Evolutionary conservation across 495 filamentous ascomycete genomes (phyloP), one percentile per base, ranked within the genome.

Genomic region (Penicillium soppii): DNA sequence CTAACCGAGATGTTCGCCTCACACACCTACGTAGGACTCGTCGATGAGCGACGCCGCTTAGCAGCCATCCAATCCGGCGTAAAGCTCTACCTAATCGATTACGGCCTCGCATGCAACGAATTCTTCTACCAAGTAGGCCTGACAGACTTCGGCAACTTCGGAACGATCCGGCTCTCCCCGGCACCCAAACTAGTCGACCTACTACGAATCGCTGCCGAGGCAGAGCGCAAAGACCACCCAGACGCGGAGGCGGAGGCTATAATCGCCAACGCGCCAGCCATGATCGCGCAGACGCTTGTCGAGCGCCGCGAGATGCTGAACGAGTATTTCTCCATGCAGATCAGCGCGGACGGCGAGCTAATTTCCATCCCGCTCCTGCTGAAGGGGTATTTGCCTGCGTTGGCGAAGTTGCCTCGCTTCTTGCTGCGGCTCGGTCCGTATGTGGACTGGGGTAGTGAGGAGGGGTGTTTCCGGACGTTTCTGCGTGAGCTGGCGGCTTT

Each of bases 61-160:
- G 91, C 84, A 32, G 91, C 94, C 26, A 89, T 99, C 27, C 95
- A 99, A 74, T 82, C 87, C 20, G 94, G 95, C 15, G 88, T 97
- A 2, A 95, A 92, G 63, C 79, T 99, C 39, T 96, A 86, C 67
- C 84, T 97, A 15, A 81, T 99, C 49, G 95, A 99, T 72, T 99
- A 97, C 65, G 94, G 91, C 13, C 84, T 90, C 60, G 74, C 90
- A 12, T 87, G 84, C 67, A 86, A 83, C 49, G 95, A 97, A 61
- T 92, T 92, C 70, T 96, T 99, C 72, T 97, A 99, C 72, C 95
- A 99, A 69, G 73, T 97, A 38, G 95, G 92, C 2, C 80, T 99
- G 36, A 96, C 94, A 0, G 91, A 97, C 63, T 99, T 97, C 67
- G 91, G 87, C 2, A 97, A 97, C 62, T 97, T 96, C 65, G 95